Conservation (phyloP, 768 basidiomycete species). For the Rhizopogon roseolus region DNA sequence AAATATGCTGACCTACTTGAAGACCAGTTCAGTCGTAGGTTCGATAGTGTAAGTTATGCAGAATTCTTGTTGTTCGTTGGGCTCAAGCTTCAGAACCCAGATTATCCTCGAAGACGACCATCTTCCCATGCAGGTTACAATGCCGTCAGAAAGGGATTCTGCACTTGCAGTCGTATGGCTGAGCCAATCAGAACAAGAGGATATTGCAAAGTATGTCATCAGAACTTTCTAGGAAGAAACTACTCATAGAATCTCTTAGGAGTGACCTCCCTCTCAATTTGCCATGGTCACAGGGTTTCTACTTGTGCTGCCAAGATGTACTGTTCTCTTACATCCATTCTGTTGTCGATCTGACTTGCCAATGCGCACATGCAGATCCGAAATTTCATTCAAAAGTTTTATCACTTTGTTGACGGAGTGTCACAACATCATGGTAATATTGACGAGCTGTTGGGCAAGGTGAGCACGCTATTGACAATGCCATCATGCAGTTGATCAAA, state of each 20-base stretch:
- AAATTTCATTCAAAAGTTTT: conserved; percentile 89
- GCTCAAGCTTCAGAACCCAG: conserved; percentile 33
- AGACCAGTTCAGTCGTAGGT: conserved; percentile 71
- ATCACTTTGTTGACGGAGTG: conserved; percentile 94
- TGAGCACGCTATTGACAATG: conserved; percentile 22
- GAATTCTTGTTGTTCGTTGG: neutral
- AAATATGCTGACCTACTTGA: conserved; percentile 82
- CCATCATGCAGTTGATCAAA: neutral
- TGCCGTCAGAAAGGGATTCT: conserved; percentile 56
- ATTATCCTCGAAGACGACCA: conserved; percentile 85
- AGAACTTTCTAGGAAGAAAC: neutral
- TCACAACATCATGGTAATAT: conserved; percentile 88
- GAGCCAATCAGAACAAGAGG: conserved; percentile 56
- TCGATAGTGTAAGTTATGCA: conserved; percentile 61
- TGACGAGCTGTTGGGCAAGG: conserved; percentile 87
- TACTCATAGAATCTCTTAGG: conserved; percentile 32
- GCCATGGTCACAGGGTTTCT: conserved; percentile 95
- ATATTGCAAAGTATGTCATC: conserved; percentile 45
- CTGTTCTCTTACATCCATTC: neutral
- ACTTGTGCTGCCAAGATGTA: conserved; percentile 90
- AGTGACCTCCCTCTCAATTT: conserved; percentile 62
- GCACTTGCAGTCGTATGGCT: conserved; percentile 87
- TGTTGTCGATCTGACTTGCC: neutral
- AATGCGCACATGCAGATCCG: conserved; percentile 53
- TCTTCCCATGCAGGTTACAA: conserved; percentile 76